phyloP scores from a whole-genome alignment of 2,329 filamentous ascomycete species.

The Rhynchosporium agropyri region DNA sequence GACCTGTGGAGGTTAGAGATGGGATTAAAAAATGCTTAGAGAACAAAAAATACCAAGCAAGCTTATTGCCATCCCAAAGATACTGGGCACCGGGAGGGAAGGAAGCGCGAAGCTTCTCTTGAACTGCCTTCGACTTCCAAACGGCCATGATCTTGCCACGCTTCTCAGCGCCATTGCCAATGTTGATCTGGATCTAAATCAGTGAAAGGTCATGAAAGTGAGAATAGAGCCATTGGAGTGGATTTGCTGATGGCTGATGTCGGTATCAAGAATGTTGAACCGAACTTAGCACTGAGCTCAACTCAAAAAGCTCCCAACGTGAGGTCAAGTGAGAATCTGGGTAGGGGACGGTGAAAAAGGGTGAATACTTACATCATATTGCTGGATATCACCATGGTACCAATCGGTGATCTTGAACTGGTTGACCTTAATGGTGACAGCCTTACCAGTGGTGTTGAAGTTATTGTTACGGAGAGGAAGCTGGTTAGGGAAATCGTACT shows the following conservation, averaged over 20 bases:
- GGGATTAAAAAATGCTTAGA: not conserved
- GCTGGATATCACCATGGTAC: conserved; percentile 66
- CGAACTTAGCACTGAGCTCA: not conserved
- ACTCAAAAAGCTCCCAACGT: not conserved
- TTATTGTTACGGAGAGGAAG: conserved; percentile 54
- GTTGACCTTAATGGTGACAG: conserved; percentile 65
- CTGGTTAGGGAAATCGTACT: conserved; percentile 34
- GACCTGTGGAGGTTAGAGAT: conserved; percentile 31
- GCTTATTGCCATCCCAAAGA: conserved; percentile 80
- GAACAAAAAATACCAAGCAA: conserved; percentile 71
- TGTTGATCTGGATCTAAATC: conserved; percentile 55
- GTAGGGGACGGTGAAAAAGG: not conserved
- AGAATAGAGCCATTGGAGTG: not conserved
- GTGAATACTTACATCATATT: conserved; percentile 75
- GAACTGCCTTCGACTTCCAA: conserved; percentile 68
- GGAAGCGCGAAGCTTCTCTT: conserved; percentile 53
- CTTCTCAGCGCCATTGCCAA: conserved; percentile 66
- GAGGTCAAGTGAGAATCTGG: not conserved
- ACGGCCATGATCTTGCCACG: conserved; percentile 70
- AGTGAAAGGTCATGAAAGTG: not conserved
- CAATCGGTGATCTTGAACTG: conserved; percentile 69
- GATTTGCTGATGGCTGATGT: not conserved
- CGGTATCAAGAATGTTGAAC: conserved; percentile 4
- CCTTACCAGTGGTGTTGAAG: conserved; percentile 57
- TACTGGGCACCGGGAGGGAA: conserved; percentile 50